Conservation (phyloP, 164 flowering plant genomes). For the Platanus orientalis region DNA sequence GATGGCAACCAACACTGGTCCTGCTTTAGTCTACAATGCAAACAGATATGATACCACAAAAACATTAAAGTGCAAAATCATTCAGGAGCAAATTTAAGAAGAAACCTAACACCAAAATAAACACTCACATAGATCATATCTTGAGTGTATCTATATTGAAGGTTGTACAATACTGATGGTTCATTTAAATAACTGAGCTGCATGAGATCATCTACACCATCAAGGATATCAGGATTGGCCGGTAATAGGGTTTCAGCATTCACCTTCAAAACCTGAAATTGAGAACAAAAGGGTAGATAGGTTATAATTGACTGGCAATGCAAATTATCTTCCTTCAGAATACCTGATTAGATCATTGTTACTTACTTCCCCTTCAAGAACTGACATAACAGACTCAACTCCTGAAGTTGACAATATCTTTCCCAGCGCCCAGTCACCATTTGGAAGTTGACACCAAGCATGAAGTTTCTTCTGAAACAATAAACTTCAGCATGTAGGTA, state of each 20-base stretch:
- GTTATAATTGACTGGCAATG: not conserved
- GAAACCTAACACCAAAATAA: constrained; percentile 6
- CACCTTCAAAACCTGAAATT: constrained; percentile 64
- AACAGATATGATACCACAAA: constrained; percentile 13
- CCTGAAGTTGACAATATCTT: constrained; percentile 65
- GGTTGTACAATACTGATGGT: constrained; percentile 93
- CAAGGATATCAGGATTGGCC: constrained; percentile 98
- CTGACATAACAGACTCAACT: constrained; percentile 53
- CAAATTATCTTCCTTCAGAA: not conserved
- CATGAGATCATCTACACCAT: constrained; percentile 98
- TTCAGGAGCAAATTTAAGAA: not conserved
- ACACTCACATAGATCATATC: constrained; percentile 87
- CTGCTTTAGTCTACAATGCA: constrained; percentile 85
- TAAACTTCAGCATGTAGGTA: constrained; percentile 28
- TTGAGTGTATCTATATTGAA: constrained; percentile 77
- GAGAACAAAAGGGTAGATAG: not conserved
- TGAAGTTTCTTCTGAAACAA: constrained; percentile 91
- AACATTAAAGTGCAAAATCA: constrained; percentile 2
- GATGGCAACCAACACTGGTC: constrained; percentile 94
- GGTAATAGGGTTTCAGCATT: constrained; percentile 55
- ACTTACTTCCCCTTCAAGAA: constrained; percentile 82
- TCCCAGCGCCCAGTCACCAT: constrained; percentile 86
- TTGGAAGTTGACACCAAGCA: constrained; percentile 81
- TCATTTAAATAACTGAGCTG: constrained; percentile 97
- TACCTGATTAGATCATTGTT: not conserved